A percentile compares a stretch with the other conserved stretches of the same genome.
Evolutionary conservation across 2,329 filamentous ascomycete genomes (phyloP).

Genomic region (Penicillium sp.): DNA sequence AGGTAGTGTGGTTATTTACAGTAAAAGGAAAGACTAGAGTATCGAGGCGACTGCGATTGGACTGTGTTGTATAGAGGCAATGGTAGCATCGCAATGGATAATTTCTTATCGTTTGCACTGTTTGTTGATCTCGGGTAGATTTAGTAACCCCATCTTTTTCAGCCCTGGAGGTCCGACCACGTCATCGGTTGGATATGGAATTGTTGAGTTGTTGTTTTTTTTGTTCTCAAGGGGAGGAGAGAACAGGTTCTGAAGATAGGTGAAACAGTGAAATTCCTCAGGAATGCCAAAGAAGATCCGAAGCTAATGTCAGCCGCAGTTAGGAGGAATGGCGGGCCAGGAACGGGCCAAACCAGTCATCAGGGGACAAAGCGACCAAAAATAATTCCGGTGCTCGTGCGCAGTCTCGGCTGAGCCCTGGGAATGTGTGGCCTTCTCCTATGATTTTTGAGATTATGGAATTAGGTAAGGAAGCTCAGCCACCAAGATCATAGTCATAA

Average conservation of each 20-base stretch:
- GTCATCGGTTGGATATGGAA: not conserved
- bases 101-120: constrained; percentile 6
- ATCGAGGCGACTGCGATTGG: not conserved
- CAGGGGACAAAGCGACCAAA: constrained; percentile 3
- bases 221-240: not conserved
- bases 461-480: no score
- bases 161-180: constrained; percentile 9
- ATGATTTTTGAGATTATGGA: no score
- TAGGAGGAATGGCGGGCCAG: constrained; percentile 12
- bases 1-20: no score
- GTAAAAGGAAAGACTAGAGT: no score
- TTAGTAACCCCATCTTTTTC: not conserved
- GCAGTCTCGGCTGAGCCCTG: constrained; percentile 9
- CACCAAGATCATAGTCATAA: no score
- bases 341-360: constrained; percentile 12
- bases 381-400: constrained; percentile 13
- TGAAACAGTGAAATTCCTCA: not conserved
- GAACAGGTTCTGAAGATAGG: not conserved
- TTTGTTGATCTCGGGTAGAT: constrained; percentile 1
- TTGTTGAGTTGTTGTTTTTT: not conserved
- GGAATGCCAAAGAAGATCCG: not conserved
- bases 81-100: not conserved
- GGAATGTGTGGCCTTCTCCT: constrained; percentile 12
- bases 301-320: constrained; percentile 16
- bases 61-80: not conserved